Evolutionary conservation across 2,329 filamentous ascomycete species (phyloP), one percentile per base, ranked within the genome.

Genomic region (Trichoderma hamatum): DNA sequence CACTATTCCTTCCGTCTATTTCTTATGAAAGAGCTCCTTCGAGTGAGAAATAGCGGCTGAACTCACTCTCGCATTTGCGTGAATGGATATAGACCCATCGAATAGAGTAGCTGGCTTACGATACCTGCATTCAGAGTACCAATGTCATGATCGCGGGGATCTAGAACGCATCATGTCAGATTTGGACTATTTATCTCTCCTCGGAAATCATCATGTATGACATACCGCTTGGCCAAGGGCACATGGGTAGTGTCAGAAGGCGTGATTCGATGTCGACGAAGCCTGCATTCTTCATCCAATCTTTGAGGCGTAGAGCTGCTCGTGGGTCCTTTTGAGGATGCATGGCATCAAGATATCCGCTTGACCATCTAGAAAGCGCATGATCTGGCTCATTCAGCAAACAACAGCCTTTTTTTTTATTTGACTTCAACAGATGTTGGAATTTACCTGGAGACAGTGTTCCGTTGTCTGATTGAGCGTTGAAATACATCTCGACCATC

Each of bases 401-500:
- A 13, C 68, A 11, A 26, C 7, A 51, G 4, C 11, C 24, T 26
- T 16, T 13, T 19, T 24, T 11, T 5, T 32, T n/a, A n/a, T n/a
- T n/a, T n/a, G n/a, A 26, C 11, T 49, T 34, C 21, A 10, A 21
- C 13, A 54, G 3, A 30, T 3, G 11, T 11, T 13, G 6, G 43
- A 24, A 59, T 84, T 78, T 75, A 85, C 88, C 84, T 62, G 89
- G 85, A 13, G 88, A 89, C 73, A 96, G 81, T n/a, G 88, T 89
- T 5, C 93, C 93, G 74, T 92, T 96, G 73, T 95, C 89, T 0
- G 93, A 97, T 78, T 97, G 94, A 30, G 92, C 89, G 72, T 93
- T 93, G 78, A 90, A 90, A 75, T 96, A 93, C 74, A 94, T 87
- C 76, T 97, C 94, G n/a, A 92, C 87, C 85, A 97, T 90, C 76